These are phyloP conservation scores for Hypoxylon lenormandii DNA, from an alignment of 495 filamentous ascomycete genomes.

Conservation along the genomic window DNA sequence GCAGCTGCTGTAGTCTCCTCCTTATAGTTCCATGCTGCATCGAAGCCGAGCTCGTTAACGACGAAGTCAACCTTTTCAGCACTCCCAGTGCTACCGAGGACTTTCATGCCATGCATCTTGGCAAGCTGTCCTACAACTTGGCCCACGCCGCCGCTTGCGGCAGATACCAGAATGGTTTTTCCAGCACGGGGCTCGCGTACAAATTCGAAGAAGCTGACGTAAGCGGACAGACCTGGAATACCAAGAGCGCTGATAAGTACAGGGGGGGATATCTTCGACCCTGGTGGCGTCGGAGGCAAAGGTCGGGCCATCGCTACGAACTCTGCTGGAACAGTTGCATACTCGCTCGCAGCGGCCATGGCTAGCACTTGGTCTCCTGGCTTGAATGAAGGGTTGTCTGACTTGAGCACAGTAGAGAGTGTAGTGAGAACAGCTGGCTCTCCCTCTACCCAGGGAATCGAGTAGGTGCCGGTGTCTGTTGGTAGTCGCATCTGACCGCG, in stretches of 20 bases:
- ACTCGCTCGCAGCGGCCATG: constrained; percentile 66
- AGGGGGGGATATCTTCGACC: constrained; percentile 64
- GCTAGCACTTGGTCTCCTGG: constrained; percentile 71
- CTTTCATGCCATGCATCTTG: constrained; percentile 80
- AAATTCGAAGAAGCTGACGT: constrained; percentile 75
- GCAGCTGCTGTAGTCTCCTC: constrained; percentile 69
- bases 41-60: constrained; percentile 67
- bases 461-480: constrained; percentile 64
- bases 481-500: constrained; percentile 68
- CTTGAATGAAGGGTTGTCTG: constrained; percentile 68
- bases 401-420: constrained; percentile 71
- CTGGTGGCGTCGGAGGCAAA: constrained; percentile 62
- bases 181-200: constrained; percentile 80
- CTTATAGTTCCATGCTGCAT: constrained; percentile 71
- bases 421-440: constrained; percentile 65
- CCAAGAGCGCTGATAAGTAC: constrained; percentile 72
- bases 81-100: constrained; percentile 70
- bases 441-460: constrained; percentile 63
- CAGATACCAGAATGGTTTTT: constrained; percentile 80
- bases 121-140: constrained; percentile 81
- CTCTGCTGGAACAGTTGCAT: constrained; percentile 55
- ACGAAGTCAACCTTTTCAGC: constrained; percentile 71
- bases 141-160: constrained; percentile 78
- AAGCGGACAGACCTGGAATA: constrained; percentile 81
- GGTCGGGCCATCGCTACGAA: constrained; percentile 49